Evolutionary conservation across 2,329 filamentous ascomycete species (phyloP).

Genomic region (Huntiella moniliformis): DNA sequence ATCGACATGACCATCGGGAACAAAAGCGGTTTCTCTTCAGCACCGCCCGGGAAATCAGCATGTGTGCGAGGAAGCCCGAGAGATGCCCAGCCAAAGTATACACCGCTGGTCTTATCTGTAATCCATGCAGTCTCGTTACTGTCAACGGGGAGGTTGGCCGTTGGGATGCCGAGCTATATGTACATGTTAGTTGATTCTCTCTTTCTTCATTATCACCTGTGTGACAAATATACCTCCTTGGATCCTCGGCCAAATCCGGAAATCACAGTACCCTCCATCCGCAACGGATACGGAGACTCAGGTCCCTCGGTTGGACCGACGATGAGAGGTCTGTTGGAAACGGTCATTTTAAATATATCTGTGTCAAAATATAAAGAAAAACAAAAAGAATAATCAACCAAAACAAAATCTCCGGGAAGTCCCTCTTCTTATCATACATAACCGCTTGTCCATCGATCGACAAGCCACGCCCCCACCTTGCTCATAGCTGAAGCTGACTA

Average conservation of each 20-base stretch:
- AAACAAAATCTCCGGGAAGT: no score
- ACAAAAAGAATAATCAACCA: not conserved
- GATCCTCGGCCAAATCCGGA: slow-evolving; percentile 86
- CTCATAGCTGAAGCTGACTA: no score
- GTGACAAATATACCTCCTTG: slow-evolving; percentile 49
- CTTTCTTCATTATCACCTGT: not conserved
- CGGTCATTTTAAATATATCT: not conserved
- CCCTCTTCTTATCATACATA: not conserved
- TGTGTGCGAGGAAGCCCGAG: slow-evolving; percentile 38
- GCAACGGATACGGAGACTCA: slow-evolving; percentile 59
- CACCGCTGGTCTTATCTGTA: slow-evolving; percentile 48
- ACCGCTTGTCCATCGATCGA: no score
- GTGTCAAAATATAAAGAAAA: not conserved
- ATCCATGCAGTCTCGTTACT: slow-evolving; percentile 41
- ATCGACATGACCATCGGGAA: slow-evolving; percentile 87
- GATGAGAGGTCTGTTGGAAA: slow-evolving; percentile 38
- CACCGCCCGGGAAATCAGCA: slow-evolving; percentile 21
- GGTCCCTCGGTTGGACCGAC: slow-evolving; percentile 60
- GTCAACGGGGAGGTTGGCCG: slow-evolving; percentile 75
- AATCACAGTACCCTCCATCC: slow-evolving; percentile 71
- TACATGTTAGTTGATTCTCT: not conserved
- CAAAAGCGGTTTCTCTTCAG: slow-evolving; percentile 22
- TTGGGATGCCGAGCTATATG: slow-evolving; percentile 80
- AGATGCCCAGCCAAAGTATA: slow-evolving; percentile 86
- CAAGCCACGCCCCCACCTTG: no score